Evolutionary conservation across 768 basidiomycete species (phyloP), one percentile per base, ranked within the genome.

Genomic region (Kwoniella sp.): DNA sequence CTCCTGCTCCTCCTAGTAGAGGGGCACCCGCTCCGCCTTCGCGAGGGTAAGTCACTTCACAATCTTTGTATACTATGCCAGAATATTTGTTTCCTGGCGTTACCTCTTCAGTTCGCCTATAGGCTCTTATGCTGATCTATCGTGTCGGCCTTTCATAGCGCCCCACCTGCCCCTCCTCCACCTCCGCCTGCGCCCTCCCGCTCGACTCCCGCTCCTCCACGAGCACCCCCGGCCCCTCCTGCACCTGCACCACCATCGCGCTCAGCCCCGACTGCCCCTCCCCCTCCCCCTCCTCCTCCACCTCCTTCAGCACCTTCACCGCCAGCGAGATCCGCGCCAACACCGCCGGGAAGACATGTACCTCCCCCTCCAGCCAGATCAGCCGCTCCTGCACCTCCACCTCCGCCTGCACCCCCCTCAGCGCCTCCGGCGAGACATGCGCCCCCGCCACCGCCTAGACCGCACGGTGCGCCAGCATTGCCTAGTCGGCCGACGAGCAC

Each of bases 161-260:
- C 78, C 30, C 79, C 82, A n/a, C 73, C 79, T 3, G 79, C 68
- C 13, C 72, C 41, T 45, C 41, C 41, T 11, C 11, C 41, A 3
- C 41, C 80, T 28, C 61, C 70, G 34, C 67, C 34, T 61, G 83
- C 83, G 1, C 60, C 73, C 20, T 55, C 75, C n/a, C n/a, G n/a
- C n/a, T n/a, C n/a, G n/a, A n/a, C n/a, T 9, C 41, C 41, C 17
- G 41, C 41, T 17, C 65, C 79, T 25, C 65, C 74, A 23, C 63
- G 72, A 45, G 57, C 68, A 22, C 60, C 71, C 20, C 65, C 69
- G 13, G 58, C 84, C 4, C 74, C 69, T 65, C 75, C 64, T 12
- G 48, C 84, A 15, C 74, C 68, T 61, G 70, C 73, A 5, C 37
- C 37, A 29, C 37, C 45, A 47, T 23, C 58, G 8, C 69, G 53